A percentile compares a stretch with the other conserved stretches of the same genome.
These are phyloP conservation scores for Lipomyces yamanashiensis DNA, from an alignment of 805 yeast genomes.

Conservation along the genomic window DNA sequence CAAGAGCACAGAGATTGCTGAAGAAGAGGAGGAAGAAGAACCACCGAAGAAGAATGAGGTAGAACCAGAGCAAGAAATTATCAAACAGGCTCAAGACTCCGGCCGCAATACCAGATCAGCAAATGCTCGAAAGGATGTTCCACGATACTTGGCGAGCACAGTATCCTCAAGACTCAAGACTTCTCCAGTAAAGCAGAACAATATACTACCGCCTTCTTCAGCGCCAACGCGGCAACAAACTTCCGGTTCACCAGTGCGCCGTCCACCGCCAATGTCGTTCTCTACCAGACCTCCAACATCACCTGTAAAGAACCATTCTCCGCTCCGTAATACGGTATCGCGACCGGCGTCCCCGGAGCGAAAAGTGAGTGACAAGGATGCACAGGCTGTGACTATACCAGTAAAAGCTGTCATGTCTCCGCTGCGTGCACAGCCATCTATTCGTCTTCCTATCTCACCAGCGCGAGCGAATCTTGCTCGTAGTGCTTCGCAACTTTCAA, in stretches of 20 bases:
- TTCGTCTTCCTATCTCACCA: conserved; percentile 6
- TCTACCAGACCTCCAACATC: conserved; percentile 15
- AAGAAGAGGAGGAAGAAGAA: conserved; percentile 15
- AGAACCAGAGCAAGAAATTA: background rate
- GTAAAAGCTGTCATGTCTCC: background rate
- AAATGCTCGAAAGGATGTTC: background rate
- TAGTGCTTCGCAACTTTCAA: conserved; percentile 14
- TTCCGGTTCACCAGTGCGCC: background rate
- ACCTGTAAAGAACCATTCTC: conserved; percentile 18
- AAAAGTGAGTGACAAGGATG: background rate
- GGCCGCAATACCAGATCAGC: background rate
- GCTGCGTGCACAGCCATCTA: conserved; percentile 8
- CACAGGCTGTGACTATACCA: background rate
- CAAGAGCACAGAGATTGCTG: background rate
- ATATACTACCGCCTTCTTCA: conserved; percentile 7
- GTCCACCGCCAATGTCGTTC: conserved; percentile 5
- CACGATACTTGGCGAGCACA: conserved; percentile 25
- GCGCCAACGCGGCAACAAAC: conserved; percentile 5
- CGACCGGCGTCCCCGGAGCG: conserved; percentile 20
- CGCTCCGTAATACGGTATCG: conserved; percentile 13
- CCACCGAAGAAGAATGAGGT: background rate
- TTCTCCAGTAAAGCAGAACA: conserved; percentile 6
- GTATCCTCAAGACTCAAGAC: conserved; percentile 27
- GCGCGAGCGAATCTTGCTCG: conserved; percentile 1
- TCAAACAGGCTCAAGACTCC: background rate